Conservation (phyloP, 805 yeast species). For the Cyberlindnera xishuangbannaensis region DNA sequence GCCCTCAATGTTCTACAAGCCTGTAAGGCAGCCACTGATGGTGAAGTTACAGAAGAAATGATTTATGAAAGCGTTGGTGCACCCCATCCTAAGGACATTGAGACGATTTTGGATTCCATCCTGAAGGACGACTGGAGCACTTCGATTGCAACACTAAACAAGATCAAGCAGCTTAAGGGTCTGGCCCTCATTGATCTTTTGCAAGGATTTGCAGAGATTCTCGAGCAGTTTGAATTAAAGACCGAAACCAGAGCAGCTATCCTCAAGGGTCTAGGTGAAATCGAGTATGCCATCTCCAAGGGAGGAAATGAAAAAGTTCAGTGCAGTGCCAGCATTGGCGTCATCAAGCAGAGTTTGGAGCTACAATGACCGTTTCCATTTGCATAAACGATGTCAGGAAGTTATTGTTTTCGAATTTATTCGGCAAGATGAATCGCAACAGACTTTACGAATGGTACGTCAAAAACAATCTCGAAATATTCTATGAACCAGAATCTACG, state of each 20-base stretch:
- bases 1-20: constrained; percentile 93
- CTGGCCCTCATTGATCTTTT: constrained; percentile 84
- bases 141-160: constrained; percentile 59
- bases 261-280: constrained; percentile 69
- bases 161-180: constrained; percentile 67
- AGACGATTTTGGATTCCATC: constrained; percentile 67
- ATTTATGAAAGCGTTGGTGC: constrained; percentile 95
- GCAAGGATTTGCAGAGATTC: constrained; percentile 65
- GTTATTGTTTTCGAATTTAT: constrained; percentile 50
- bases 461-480: too few species aligned
- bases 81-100: constrained; percentile 84
- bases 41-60: constrained; percentile 63
- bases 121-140: constrained; percentile 87
- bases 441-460: too few species aligned
- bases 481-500: too few species aligned
- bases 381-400: too few species aligned
- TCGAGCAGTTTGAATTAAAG: constrained; percentile 63
- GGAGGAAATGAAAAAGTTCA: constrained; percentile 93
- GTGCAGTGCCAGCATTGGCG: constrained; percentile 84
- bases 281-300: constrained; percentile 84
- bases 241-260: constrained; percentile 56
- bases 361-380: constrained; percentile 16
- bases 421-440: too few species aligned
- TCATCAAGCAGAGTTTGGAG: constrained; percentile 50
- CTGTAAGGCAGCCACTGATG: constrained; percentile 71